phyloP scores from a whole-genome alignment of 495 filamentous ascomycete genomes.

The Recurvomyces mirabilis region DNA sequence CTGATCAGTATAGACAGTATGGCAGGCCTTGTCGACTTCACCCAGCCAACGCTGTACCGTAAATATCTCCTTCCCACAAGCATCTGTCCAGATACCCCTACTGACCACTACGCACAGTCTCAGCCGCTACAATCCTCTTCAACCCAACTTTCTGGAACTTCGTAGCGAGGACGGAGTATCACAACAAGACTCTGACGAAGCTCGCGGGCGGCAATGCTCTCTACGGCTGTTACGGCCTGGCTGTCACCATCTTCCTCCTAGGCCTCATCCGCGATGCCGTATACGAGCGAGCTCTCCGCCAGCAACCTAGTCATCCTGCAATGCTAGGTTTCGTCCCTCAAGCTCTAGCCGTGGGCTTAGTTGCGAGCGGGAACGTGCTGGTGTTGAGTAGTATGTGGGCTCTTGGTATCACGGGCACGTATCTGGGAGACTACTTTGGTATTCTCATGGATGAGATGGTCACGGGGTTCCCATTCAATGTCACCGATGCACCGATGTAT shows the following conservation, averaged over 20 bases:
- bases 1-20: no score
- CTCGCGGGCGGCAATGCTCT: conserved; percentile 72
- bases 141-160: conserved; percentile 70
- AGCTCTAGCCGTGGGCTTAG: conserved; percentile 52
- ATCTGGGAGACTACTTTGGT: conserved; percentile 95
- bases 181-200: conserved; percentile 74
- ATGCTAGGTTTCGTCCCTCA: conserved; percentile 43
- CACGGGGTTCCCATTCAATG: conserved; percentile 89
- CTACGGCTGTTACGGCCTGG: conserved; percentile 81
- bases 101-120: conserved; percentile 40
- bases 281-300: conserved; percentile 59
- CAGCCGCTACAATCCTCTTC: conserved; percentile 56
- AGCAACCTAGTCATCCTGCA: conserved; percentile 63
- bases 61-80: conserved; percentile 16
- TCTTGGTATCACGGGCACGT: conserved; percentile 92
- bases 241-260: conserved; percentile 76
- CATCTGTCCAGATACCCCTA: not conserved
- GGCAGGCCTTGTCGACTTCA: conserved; percentile 43
- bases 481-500: conserved; percentile 92
- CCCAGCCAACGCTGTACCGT: conserved; percentile 54
- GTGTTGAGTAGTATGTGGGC: conserved; percentile 83
- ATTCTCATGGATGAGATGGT: conserved; percentile 94
- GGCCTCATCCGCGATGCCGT: conserved; percentile 76
- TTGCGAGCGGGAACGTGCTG: conserved; percentile 68
- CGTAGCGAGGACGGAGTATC: conserved; percentile 58